Conservation (phyloP, 164 flowering plant species). For the Dillenia turbinata region DNA sequence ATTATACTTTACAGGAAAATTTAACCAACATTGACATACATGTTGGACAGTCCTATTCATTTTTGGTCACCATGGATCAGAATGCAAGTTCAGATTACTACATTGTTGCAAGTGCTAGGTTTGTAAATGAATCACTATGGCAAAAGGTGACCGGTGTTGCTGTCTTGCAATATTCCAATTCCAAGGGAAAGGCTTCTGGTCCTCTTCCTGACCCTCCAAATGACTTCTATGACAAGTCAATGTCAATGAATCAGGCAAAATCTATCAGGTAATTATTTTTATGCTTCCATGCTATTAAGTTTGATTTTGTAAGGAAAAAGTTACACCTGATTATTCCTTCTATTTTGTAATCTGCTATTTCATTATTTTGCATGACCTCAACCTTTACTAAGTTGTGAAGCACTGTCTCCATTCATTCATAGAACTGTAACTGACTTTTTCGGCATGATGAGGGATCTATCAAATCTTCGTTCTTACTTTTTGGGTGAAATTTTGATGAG, state of each 20-base stretch:
- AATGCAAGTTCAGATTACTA: constrained; percentile 71
- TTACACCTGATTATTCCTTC: no score
- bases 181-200: constrained; percentile 60
- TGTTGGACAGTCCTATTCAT: constrained; percentile 78
- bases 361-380: no score
- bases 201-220: constrained; percentile 66
- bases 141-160: constrained; percentile 70
- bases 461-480: no score
- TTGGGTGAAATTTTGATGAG: no score
- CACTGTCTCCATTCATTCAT: no score
- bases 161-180: constrained; percentile 67
- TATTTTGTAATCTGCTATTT: no score
- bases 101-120: constrained; percentile 78
- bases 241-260: constrained; percentile 54
- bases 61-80: constrained; percentile 74
- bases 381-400: no score
- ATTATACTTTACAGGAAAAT: constrained; percentile 49
- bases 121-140: constrained; percentile 66
- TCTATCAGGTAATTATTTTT: constrained; percentile 48
- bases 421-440: no score
- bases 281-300: no score
- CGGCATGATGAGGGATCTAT: no score
- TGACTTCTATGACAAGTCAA: constrained; percentile 47
- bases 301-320: no score
- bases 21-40: constrained; percentile 60